Evolutionary conservation across 78 protist genomes (phyloP), one percentile per base, ranked within the genome.

Genomic region (Goniomonas avonlea): DNA sequence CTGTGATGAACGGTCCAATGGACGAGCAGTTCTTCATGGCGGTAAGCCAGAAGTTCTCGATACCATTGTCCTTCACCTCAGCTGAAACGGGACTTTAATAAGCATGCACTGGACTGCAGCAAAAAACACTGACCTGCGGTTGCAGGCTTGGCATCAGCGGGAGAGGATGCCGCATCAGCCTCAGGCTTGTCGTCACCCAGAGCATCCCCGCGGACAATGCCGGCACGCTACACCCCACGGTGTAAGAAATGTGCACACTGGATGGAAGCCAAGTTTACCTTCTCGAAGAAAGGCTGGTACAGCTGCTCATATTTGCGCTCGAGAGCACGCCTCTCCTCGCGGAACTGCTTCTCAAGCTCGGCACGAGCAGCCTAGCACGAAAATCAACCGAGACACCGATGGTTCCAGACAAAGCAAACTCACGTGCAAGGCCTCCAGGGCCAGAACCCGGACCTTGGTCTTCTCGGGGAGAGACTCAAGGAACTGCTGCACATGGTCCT

Each of bases 21-120:
- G 7, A 25, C 25, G 43, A 60, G 47, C 73, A 61, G 37, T 74
- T 73, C 41, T 29, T 18, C 73, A 86, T 23, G 3, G 84, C 90
- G 23, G 59, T 69, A 34, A 80, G 74, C 90, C 90, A 86, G 77
- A 86, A 86, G 31, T 69, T 75, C 0, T 85, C 82, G 32, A 86
- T 60, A 11, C 90, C 80, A 2, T 11, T 47, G 0, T 37, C 78
- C 7, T 66, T 48, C 23, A 32, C 37, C 47, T 69, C 68, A 0
- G 21, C 39, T 3, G 50, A 43, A 43, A 15, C 50, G 50, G 50
- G n/a, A 11, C 50, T n/a, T n/a, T n/a, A n/a, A n/a, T n/a, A n/a
- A n/a, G n/a, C n/a, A n/a, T n/a, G n/a, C n/a, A n/a, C n/a, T n/a
- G n/a, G n/a, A n/a, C n/a, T n/a, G n/a, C n/a, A n/a, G n/a, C n/a